Evolutionary conservation across 2,329 filamentous ascomycete genomes (phyloP), one percentile per base, ranked within the genome.

Genomic region (Chaetomium globosum): DNA sequence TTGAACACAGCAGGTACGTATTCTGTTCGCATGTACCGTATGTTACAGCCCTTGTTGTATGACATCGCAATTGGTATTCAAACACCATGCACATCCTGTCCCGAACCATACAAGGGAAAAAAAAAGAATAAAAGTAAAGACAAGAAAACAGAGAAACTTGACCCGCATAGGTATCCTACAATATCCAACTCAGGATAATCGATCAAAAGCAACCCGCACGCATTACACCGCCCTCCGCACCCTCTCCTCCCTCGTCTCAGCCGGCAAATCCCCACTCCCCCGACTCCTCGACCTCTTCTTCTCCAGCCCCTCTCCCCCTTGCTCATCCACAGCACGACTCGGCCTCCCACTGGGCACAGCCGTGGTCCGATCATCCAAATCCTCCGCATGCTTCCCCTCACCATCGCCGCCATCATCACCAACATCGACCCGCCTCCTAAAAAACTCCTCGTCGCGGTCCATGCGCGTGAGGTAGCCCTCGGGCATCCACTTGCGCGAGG

Each of bases 401-500:
- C 43, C 48, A 43, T n/a, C 57, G n/a, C n/a, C n/a, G n/a, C n/a
- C n/a, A n/a, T 23, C 28, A 13, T 10, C 16, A 21, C 30, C 53
- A 13, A 10, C 7, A 7, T 43, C 39, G 1, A 43, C 39, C 16
- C 23, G 30, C 7, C 30, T 16, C 39, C 33, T 39, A 48, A 67
- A 68, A 21, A 61, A 65, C 30, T 53, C 63, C 0, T 69, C 68
- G 55, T 71, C 64, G 36, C 69, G 61, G 61, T 69, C 23, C 61
- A 67, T 64, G 56, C 70, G 69, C 21, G 69, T 68, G 48, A 59
- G 46, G 21, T 71, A 72, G 16, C 70, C 70, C 9, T 66, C 70
- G 7, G 74, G 73, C 58, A 72, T 67, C 80, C 79, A 87, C 69
- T 78, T 76, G 67, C 75, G 74, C 69, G 81, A 84, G 76, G 83